These are phyloP conservation scores for Coemansia sp. DNA, from an alignment of 192 early-diverging fungal species.

Conservation along the genomic window DNA sequence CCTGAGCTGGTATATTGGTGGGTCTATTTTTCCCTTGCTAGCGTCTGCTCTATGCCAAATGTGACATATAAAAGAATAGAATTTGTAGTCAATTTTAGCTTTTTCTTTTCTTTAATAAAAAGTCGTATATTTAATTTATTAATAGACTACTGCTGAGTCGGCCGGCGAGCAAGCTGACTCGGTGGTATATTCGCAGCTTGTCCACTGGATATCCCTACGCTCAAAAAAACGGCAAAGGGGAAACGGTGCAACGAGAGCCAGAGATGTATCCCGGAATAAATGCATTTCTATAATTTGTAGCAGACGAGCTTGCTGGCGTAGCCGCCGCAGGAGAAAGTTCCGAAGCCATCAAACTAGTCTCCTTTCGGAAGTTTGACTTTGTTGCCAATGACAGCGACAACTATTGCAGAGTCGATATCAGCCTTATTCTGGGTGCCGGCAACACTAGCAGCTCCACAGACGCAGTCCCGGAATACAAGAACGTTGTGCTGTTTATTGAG, in stretches of 20 bases:
- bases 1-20: no score
- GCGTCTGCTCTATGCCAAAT: no score
- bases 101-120: not conserved
- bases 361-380: not conserved
- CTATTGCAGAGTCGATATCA: not conserved
- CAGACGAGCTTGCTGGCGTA: not conserved
- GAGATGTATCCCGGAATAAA: constrained; percentile 6
- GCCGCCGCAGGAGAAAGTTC: not conserved
- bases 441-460: no score
- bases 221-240: not conserved
- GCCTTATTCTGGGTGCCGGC: not conserved
- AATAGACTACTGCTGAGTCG: not conserved
- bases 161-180: not conserved
- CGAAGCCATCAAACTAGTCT: not conserved
- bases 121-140: not conserved
- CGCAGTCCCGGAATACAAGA: no score
- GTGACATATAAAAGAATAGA: no score
- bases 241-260: not conserved
- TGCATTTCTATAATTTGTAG: constrained; percentile 9
- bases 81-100: no score
- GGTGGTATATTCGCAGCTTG: not conserved
- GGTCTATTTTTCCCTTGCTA: no score
- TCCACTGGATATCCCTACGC: not conserved
- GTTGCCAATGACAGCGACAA: not conserved
- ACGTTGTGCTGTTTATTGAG: constrained; percentile 1